phyloP scores from a whole-genome alignment of 2,329 filamentous ascomycete species.

The Xylaria arbuscula region DNA sequence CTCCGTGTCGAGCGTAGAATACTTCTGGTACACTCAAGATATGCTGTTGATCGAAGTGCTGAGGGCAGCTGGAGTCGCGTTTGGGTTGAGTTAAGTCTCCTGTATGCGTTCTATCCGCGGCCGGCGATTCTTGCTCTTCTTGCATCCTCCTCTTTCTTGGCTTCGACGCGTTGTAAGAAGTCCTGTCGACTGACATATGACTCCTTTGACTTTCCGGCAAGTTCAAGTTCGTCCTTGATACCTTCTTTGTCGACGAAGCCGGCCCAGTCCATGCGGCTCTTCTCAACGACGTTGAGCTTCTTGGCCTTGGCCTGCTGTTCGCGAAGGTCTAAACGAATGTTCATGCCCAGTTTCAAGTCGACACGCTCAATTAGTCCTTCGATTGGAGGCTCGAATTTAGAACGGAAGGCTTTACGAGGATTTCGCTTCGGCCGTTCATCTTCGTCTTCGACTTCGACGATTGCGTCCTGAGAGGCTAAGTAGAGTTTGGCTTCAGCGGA shows the following conservation, averaged over 20 bases:
- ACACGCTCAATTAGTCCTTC: constrained; percentile 58
- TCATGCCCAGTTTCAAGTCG: constrained; percentile 69
- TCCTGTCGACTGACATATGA: constrained; percentile 72
- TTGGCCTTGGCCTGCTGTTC: constrained; percentile 63
- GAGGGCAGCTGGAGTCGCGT: background rate
- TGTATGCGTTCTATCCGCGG: constrained; percentile 41
- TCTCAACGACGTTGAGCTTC: constrained; percentile 77
- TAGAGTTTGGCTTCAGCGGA: constrained; percentile 75
- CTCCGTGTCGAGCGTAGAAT: background rate
- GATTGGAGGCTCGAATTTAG: constrained; percentile 69
- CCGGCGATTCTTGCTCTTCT: constrained; percentile 63
- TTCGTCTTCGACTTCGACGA: constrained; percentile 43
- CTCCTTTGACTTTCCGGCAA: constrained; percentile 72
- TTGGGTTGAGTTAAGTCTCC: background rate
- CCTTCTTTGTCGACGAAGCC: constrained; percentile 77
- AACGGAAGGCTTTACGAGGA: constrained; percentile 69
- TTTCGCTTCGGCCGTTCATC: constrained; percentile 55
- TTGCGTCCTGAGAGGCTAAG: constrained; percentile 62
- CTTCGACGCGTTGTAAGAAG: constrained; percentile 73
- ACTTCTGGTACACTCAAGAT: background rate
- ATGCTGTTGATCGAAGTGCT: background rate
- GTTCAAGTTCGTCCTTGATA: constrained; percentile 74
- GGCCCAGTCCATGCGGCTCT: constrained; percentile 79
- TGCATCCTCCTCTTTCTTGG: constrained; percentile 69
- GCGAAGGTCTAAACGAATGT: constrained; percentile 60